phyloP scores from a whole-genome alignment of 805 yeast species.

The Suhomyces kilbournensis region DNA sequence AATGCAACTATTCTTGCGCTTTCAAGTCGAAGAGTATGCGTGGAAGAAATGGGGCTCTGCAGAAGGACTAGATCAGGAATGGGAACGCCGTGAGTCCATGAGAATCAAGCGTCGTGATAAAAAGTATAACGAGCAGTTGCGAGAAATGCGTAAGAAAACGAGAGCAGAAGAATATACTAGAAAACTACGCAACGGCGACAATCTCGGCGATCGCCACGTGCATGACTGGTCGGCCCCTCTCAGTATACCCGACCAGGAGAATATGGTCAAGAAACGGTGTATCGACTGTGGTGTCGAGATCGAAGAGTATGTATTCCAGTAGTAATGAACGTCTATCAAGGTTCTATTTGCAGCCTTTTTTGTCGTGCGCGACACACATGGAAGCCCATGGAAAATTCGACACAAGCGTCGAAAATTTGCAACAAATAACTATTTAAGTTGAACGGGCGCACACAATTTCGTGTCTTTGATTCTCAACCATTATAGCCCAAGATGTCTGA shows the following conservation, averaged over 20 bases:
- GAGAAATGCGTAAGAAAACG: constrained; percentile 86
- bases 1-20: constrained; percentile 88
- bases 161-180: constrained; percentile 89
- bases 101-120: constrained; percentile 73
- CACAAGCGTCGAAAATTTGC: constrained; percentile 17
- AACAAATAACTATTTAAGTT: constrained; percentile 7
- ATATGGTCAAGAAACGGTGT: constrained; percentile 58
- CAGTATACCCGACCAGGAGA: constrained; percentile 39
- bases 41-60: constrained; percentile 93
- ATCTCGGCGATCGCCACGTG: constrained; percentile 57
- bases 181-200: constrained; percentile 55
- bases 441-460: not conserved
- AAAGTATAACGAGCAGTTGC: constrained; percentile 71
- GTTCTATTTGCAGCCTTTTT: not conserved
- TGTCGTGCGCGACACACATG: constrained; percentile 13
- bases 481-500: constrained; percentile 42
- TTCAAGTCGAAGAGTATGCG: constrained; percentile 91
- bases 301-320: constrained; percentile 55
- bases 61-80: constrained; percentile 87
- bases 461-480: not conserved
- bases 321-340: not conserved
- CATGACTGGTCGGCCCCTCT: constrained; percentile 71
- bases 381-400: constrained; percentile 34
- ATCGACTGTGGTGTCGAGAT: constrained; percentile 78
- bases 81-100: constrained; percentile 76